These are phyloP conservation scores for Erysimum cheiri DNA, from an alignment of 441 rosid species.

Conservation along the genomic window DNA sequence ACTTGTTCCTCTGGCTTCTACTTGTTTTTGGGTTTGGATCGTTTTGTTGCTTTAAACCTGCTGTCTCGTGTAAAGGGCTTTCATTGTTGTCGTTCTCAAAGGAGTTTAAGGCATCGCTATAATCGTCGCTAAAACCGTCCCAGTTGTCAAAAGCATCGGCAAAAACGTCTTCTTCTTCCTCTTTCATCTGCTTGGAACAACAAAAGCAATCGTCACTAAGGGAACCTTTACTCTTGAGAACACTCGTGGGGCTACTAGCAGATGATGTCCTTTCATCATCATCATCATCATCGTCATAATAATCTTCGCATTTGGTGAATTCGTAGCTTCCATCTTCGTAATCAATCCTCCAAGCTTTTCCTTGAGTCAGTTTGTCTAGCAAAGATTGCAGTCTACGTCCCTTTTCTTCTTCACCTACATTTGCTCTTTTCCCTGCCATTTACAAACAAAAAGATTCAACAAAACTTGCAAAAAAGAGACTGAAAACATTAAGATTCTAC, in stretches of 20 bases:
- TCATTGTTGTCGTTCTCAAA: constrained; percentile 49
- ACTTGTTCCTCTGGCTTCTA: constrained; percentile 37
- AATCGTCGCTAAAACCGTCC: constrained; percentile 73
- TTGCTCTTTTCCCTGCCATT: constrained; percentile 46
- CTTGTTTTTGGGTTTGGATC: constrained; percentile 12
- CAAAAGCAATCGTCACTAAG: constrained; percentile 57
- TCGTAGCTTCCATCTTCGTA: constrained; percentile 55
- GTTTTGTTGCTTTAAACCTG: constrained; percentile 43
- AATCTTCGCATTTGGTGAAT: no score
- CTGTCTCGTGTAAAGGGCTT: constrained; percentile 57
- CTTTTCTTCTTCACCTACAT: constrained; percentile 51
- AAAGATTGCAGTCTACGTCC: constrained; percentile 30
- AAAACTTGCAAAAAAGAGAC: background rate
- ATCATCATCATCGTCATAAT: background rate
- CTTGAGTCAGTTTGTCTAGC: constrained; percentile 20
- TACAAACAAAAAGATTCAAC: constrained; percentile 35
- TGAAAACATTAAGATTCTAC: background rate
- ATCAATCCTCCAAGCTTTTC: constrained; percentile 44
- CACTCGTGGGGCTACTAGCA: constrained; percentile 50
- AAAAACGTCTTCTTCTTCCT: constrained; percentile 63
- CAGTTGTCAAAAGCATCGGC: constrained; percentile 76
- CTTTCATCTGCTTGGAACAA: constrained; percentile 61
- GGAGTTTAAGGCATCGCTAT: constrained; percentile 72
- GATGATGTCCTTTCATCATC: constrained; percentile 36
- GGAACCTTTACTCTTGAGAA: constrained; percentile 56